These are phyloP conservation scores for Coemansia sp. DNA, from an alignment of 192 early-diverging fungal species.

Conservation along the genomic window DNA sequence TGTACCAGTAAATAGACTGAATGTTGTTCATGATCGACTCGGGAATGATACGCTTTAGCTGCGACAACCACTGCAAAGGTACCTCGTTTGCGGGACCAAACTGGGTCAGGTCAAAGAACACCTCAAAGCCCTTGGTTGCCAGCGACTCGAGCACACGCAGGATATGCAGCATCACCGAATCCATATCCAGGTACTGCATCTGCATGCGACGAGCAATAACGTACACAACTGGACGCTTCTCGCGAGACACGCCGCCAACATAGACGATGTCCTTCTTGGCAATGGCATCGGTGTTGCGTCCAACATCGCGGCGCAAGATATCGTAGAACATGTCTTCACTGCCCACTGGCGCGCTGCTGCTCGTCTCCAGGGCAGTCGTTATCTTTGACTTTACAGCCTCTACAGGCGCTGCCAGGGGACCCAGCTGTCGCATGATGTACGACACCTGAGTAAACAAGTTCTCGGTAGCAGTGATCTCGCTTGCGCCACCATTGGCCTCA, in stretches of 20 bases:
- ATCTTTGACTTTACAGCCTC: slow-evolving; percentile 29
- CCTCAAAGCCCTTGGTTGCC: slow-evolving; percentile 67
- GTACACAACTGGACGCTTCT: slow-evolving; percentile 78
- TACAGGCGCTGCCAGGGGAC: slow-evolving; percentile 68
- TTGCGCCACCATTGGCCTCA: not conserved
- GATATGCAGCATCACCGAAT: slow-evolving; percentile 73
- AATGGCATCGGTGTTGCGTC: slow-evolving; percentile 64
- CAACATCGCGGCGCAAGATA: slow-evolving; percentile 68
- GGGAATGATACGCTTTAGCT: slow-evolving; percentile 72
- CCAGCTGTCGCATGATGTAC: slow-evolving; percentile 79
- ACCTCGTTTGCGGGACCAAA: slow-evolving; percentile 80
- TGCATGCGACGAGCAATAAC: slow-evolving; percentile 75
- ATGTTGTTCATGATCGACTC: slow-evolving; percentile 61
- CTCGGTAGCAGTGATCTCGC: slow-evolving; percentile 54
- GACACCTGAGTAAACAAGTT: slow-evolving; percentile 76
- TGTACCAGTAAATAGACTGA: slow-evolving; percentile 71
- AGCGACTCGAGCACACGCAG: slow-evolving; percentile 66
- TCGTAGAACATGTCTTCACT: slow-evolving; percentile 54
- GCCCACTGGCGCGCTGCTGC: slow-evolving; percentile 3
- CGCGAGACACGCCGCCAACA: slow-evolving; percentile 73
- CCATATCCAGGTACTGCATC: slow-evolving; percentile 78
- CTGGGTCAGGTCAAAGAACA: slow-evolving; percentile 79
- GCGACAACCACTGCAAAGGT: slow-evolving; percentile 67
- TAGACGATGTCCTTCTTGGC: slow-evolving; percentile 73
- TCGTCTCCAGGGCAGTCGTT: slow-evolving; percentile 14